Percentiles rank a stretch among this genome's conserved stretches.
phyloP scores from a whole-genome alignment of 2,329 filamentous ascomycete genomes.

The Cryphonectria nitschkei region DNA sequence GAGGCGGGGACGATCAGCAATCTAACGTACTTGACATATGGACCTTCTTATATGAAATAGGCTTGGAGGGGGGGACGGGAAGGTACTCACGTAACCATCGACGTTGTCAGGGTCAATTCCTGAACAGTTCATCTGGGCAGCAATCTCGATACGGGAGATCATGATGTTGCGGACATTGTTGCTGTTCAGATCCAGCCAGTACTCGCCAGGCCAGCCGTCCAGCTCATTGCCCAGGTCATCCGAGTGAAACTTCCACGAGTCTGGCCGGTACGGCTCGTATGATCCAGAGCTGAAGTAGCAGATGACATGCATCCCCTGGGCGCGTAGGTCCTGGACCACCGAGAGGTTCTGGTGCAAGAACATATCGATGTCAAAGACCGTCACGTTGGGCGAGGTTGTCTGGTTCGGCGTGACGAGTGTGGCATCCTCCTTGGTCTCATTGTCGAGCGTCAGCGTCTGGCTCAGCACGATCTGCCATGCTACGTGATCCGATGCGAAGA shows the following conservation, averaged over 20 bases:
- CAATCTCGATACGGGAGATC: conserved; percentile 60
- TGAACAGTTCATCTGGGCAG: conserved; percentile 65
- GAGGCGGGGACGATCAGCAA: background rate
- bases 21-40: background rate
- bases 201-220: conserved; percentile 68
- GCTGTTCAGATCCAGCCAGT: conserved; percentile 66
- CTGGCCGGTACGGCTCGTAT: conserved; percentile 66
- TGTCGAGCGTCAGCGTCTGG: conserved; percentile 43
- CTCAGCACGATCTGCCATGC: conserved; percentile 67
- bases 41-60: background rate
- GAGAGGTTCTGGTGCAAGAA: conserved; percentile 54
- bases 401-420: conserved; percentile 45
- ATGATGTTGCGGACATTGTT: conserved; percentile 67
- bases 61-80: background rate
- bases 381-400: conserved; percentile 49
- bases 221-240: conserved; percentile 62
- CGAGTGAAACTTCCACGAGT: conserved; percentile 56
- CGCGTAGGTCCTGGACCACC: conserved; percentile 51
- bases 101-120: conserved; percentile 75
- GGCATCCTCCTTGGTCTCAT: conserved; percentile 45
- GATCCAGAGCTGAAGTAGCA: conserved; percentile 78
- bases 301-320: conserved; percentile 62
- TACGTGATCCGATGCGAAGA: conserved; percentile 42
- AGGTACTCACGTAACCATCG: conserved; percentile 59
- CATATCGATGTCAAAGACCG: conserved; percentile 65